Conservation (phyloP, 805 yeast species). For the Saccharomycodes ludwigii region DNA sequence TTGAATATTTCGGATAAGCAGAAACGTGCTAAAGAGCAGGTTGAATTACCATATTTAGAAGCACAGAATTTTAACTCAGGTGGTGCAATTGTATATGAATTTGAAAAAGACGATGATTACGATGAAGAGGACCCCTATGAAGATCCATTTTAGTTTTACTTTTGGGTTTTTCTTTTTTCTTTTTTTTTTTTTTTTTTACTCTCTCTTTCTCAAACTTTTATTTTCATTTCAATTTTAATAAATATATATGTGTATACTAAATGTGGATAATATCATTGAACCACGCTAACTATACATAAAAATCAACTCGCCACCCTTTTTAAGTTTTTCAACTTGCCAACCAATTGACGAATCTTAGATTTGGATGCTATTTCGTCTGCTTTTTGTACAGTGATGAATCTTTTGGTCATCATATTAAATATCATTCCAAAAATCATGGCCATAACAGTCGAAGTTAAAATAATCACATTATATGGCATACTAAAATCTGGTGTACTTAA, state of each 20-base stretch:
- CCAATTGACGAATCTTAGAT: constrained; percentile 11
- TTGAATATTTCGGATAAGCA: constrained; percentile 66
- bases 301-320: constrained; percentile 4
- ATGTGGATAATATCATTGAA: background rate
- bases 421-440: constrained; percentile 82
- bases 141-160: constrained; percentile 62
- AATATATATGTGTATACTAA: background rate
- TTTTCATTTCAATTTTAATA: background rate
- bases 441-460: constrained; percentile 85
- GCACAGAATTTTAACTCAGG: constrained; percentile 75
- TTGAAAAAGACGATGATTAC: constrained; percentile 93
- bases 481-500: constrained; percentile 96
- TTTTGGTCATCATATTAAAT: constrained; percentile 64
- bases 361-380: constrained; percentile 26
- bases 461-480: constrained; percentile 97
- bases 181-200: no score
- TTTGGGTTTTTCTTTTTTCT: no score
- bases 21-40: constrained; percentile 65
- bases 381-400: constrained; percentile 65
- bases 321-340: constrained; percentile 12
- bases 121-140: constrained; percentile 98
- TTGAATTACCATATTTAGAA: constrained; percentile 80
- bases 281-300: background rate
- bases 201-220: no score
- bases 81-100: constrained; percentile 93